phyloP scores from a whole-genome alignment of 2,329 filamentous ascomycete species.

The Chaetomium sp. region DNA sequence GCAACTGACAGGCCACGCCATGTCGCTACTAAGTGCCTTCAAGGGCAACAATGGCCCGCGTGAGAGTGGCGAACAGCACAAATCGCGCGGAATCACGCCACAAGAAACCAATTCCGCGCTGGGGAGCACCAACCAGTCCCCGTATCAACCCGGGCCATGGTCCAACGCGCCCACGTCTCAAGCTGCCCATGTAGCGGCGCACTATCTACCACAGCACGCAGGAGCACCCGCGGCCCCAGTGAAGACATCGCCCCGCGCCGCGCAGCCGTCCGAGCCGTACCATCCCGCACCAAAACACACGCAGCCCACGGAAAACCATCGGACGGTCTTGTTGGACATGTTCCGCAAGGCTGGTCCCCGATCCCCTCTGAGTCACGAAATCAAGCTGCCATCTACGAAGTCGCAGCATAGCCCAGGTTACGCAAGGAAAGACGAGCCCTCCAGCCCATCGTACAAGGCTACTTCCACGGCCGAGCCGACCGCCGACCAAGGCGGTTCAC shows the following conservation, averaged over 20 bases:
- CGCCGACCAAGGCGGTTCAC: slow-evolving; percentile 27
- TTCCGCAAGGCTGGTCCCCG: slow-evolving; percentile 40
- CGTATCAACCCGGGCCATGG: slow-evolving; percentile 14
- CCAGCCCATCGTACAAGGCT: slow-evolving; percentile 12
- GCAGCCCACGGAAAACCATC: slow-evolving; percentile 35
- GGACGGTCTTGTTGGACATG: slow-evolving; percentile 45
- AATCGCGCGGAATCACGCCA: slow-evolving; percentile 8
- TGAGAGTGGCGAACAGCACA: slow-evolving; percentile 9
- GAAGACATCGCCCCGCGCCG: slow-evolving; percentile 10
- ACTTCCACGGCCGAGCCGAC: slow-evolving; percentile 25
- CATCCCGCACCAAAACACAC: slow-evolving; percentile 9
- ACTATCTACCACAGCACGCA: slow-evolving; percentile 19
- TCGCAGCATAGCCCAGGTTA: slow-evolving; percentile 18
- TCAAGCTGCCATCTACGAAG: slow-evolving; percentile 11
- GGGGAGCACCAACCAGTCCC: slow-evolving; percentile 7
- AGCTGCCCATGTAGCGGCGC: slow-evolving; percentile 16
- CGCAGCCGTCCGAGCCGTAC: slow-evolving; percentile 8
- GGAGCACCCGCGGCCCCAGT: slow-evolving; percentile 5
- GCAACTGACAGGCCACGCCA: slow-evolving; percentile 30
- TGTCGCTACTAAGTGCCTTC: slow-evolving; percentile 36
- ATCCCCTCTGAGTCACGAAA: slow-evolving; percentile 23
- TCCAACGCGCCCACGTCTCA: slow-evolving; percentile 9
- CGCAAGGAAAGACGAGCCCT: slow-evolving; percentile 1
- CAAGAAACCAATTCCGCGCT: slow-evolving; percentile 1
- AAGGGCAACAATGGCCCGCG: slow-evolving; percentile 26